Percentiles rank a stretch among this genome's conserved stretches.
phyloP scores from a whole-genome alignment of 2,329 filamentous ascomycete species.

The Xylariales sp. region DNA sequence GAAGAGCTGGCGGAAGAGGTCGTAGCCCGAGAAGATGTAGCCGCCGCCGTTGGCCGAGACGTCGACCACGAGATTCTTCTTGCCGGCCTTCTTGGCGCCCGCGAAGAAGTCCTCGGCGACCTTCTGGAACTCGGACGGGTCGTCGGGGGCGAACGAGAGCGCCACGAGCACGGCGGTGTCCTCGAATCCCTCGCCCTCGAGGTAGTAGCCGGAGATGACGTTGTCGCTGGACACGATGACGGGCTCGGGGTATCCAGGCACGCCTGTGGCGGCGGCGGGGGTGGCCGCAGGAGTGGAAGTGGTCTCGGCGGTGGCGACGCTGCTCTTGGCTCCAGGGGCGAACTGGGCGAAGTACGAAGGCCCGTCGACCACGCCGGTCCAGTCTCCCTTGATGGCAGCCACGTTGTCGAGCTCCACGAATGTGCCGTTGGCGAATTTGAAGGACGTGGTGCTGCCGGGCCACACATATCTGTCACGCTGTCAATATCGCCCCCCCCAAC shows the following conservation, averaged over 20 bases:
- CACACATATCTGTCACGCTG: conserved; percentile 50
- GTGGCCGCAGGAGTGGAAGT: conserved; percentile 30
- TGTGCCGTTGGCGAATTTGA: conserved; percentile 56
- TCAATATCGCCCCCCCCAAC: conserved; percentile 7
- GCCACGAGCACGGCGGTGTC: conserved; percentile 50
- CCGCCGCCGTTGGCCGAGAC: conserved; percentile 67
- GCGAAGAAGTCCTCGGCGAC: conserved; percentile 51
- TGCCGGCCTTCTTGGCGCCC: conserved; percentile 57
- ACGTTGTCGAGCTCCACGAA: conserved; percentile 49
- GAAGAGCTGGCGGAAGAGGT: conserved; percentile 67
- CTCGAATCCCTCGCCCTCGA: conserved; percentile 48
- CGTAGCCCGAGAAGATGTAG: conserved; percentile 64
- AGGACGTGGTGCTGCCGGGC: conserved; percentile 53
- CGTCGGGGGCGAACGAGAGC: conserved; percentile 47
- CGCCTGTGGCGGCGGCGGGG: conserved; percentile 24
- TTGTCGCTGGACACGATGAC: conserved; percentile 48
- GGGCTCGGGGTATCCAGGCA: conserved; percentile 48
- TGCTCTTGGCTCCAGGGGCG: conserved; percentile 42
- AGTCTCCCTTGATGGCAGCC: conserved; percentile 52
- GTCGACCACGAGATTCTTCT: conserved; percentile 68
- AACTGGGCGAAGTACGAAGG: conserved; percentile 48
- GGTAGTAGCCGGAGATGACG: conserved; percentile 50
- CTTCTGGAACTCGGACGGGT: conserved; percentile 49
- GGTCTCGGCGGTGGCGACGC: conserved; percentile 19
- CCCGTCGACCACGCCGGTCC: conserved; percentile 49